Evolutionary conservation across 2,329 filamentous ascomycete species (phyloP), one percentile per base, ranked within the genome.

Genomic region (Colletotrichum sp.): DNA sequence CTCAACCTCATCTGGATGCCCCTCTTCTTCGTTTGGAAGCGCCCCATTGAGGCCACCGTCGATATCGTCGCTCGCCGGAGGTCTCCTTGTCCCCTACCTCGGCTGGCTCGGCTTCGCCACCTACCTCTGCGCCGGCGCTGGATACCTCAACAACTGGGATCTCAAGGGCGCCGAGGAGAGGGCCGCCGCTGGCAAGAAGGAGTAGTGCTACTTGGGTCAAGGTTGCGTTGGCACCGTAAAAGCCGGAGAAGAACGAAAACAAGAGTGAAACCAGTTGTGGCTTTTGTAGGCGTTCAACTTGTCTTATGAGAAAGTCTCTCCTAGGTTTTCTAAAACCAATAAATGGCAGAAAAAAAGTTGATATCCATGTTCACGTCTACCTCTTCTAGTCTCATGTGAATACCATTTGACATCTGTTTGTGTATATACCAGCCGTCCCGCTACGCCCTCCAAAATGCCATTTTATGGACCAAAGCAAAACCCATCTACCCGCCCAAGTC

Each of bases 1-100:
- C 88, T 98, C 67, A 98, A 98, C 83, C 88, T 98, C 34, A 84
- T 93, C 70, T 98, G 95, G 95, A 98, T 96, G 91, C 96, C 96
- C 15, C 90, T 98, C 13, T 98, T 98, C 90, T 98, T 98, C 82
- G 90, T 91, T n/a, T 82, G 93, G 66, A 93, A 93, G 78, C 91
- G 91, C 18, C 95, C 96, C 2, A 88, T 93, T 68, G 91, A 92
- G 81, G 96, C 96, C 5, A 92, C 95, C 8, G 89, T 90, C 32
- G 95, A 98, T 82, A 93, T 98, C 66, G 85, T 94, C 32, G 89
- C 93, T 92, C 9, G 92, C 95, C 25, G 94, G 92, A 18, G 96
- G 92, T 91, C 88, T 92, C 78, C 89, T 98, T 84, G 90, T 91
- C 28, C 96, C 96, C 1, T 98, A 98, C 82, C 86, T 97, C 30